Evolutionary conservation across 306 rosid species (phyloP), one percentile per base, ranked within the genome.

Genomic region (Lathyrus aphaca): DNA sequence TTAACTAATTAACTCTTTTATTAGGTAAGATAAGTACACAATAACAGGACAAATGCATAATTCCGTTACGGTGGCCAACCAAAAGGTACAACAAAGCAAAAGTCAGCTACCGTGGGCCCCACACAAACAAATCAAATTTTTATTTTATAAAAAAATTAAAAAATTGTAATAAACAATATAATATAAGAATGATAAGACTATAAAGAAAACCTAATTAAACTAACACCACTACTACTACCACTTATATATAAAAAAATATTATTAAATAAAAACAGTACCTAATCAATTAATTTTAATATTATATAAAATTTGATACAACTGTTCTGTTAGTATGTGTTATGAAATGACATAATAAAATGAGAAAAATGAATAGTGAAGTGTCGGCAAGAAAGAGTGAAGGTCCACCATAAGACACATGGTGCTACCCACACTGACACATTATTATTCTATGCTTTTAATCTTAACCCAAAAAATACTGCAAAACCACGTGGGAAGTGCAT

Each of bases 301-400:
- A 35, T 35, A 35, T 6, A 35, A 35, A 35, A 35, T 35, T 35
- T 35, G 39, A 35, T 35, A 21, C 23, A 35, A 35, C 10, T 35
- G 39, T 32, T 32, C 6, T 6, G 38, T 32, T 32, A 32, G 9
- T 32, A 6, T 32, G 38, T 6, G 38, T 35, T 72, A 62, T 57
- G 66, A 69, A 53, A 83, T 85, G 89, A 82, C 75, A 83, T 79
- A 57, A 76, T 43, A 45, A 49, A 25, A 3, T 74, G 82, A 74
- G 68, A 64, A 70, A 66, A 69, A 38, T 50, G 73, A 39, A 82
- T 66, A 58, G 54, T 76, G 82, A 79, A 82, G 83, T 84, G 97
- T 89, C 94, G 94, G 96, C 86, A 80, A 42, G 21, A 19, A 51
- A 61, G 72, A 27, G 74, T 37, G n/a, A 74, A 74, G 83, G 80